A percentile compares a stretch with the other conserved stretches of the same genome.
These are phyloP conservation scores for Chlamydomonas incerta DNA, from an alignment of 139 green algal genomes.

Conservation along the genomic window DNA sequence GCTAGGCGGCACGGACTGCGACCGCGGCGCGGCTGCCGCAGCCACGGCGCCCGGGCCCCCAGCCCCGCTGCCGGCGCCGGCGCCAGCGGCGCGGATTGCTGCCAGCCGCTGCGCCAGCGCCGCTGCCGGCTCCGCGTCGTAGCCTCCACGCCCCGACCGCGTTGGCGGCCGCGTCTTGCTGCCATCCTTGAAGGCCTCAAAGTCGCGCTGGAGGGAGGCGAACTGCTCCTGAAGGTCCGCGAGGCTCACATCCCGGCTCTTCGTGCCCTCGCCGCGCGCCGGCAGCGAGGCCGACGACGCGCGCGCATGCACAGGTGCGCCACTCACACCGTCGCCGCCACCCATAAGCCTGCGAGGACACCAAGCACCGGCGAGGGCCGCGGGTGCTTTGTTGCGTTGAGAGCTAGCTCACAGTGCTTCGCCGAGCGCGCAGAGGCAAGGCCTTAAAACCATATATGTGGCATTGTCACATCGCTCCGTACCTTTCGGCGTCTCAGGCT, in stretches of 20 bases:
- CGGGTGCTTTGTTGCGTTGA: too few relatives aligned
- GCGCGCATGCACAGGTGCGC: not conserved
- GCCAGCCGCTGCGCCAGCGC: not conserved
- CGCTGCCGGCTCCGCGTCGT: not conserved
- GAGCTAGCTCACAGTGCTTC: too few relatives aligned
- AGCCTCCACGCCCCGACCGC: not conserved
- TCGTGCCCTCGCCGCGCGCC: not conserved
- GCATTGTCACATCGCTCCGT: too few relatives aligned
- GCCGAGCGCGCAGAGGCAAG: too few relatives aligned
- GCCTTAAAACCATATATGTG: too few relatives aligned
- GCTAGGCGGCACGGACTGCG: conserved; percentile 8
- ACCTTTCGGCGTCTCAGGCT: too few relatives aligned
- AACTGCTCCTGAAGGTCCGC: conserved; percentile 19
- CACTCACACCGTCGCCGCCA: too few relatives aligned
- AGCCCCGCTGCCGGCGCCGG: not conserved
- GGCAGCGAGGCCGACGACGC: not conserved
- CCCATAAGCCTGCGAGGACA: too few relatives aligned
- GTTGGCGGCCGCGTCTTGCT: conserved; percentile 11
- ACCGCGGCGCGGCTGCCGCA: not conserved
- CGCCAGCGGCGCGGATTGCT: not conserved
- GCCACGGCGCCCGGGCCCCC: not conserved
- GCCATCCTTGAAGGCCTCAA: not conserved
- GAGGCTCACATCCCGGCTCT: not conserved
- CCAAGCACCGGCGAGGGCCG: too few relatives aligned
- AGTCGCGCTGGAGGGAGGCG: conserved; percentile 5